Percentiles rank a stretch among this genome's conserved stretches.
phyloP scores from a whole-genome alignment of 768 basidiomycete species.

The Podaxis rugospora region DNA sequence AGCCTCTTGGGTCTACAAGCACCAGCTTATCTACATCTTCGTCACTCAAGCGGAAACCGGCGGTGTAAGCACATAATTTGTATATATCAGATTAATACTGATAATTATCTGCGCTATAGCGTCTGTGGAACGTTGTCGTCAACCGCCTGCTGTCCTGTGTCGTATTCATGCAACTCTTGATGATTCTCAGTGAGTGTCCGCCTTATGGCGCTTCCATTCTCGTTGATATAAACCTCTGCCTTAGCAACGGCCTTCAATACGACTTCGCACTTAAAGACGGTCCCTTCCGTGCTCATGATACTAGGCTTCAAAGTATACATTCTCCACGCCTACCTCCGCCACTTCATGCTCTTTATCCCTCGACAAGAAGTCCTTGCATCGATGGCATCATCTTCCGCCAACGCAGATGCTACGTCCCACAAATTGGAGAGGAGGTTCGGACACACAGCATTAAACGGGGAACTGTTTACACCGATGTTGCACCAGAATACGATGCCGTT shows the following conservation, averaged over 20 bases:
- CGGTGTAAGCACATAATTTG: slow-evolving; percentile 46
- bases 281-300: slow-evolving; percentile 66
- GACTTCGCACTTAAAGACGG: slow-evolving; percentile 53
- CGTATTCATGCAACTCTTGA: slow-evolving; percentile 71
- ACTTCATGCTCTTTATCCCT: slow-evolving; percentile 72
- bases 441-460: slow-evolving; percentile 71
- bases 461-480: slow-evolving; percentile 68
- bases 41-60: slow-evolving; percentile 77
- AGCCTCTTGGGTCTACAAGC: slow-evolving; percentile 74
- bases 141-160: slow-evolving; percentile 68
- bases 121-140: slow-evolving; percentile 74
- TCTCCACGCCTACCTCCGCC: slow-evolving; percentile 48
- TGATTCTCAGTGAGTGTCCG: slow-evolving; percentile 63
- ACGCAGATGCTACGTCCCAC: slow-evolving; percentile 51
- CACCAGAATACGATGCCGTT: slow-evolving; percentile 64
- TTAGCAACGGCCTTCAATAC: slow-evolving; percentile 66
- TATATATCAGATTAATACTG: not conserved
- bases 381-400: slow-evolving; percentile 57
- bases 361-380: slow-evolving; percentile 56
- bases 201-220: not conserved
- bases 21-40: slow-evolving; percentile 82
- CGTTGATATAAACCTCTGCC: not conserved
- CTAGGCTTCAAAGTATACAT: slow-evolving; percentile 72
- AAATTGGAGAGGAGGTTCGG: slow-evolving; percentile 78
- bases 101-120: slow-evolving; percentile 30